Percentiles rank a stretch among this genome's conserved stretches.
Evolutionary conservation across 768 basidiomycete genomes (phyloP).

Genomic region (Rhizopogon vesiculosus): DNA sequence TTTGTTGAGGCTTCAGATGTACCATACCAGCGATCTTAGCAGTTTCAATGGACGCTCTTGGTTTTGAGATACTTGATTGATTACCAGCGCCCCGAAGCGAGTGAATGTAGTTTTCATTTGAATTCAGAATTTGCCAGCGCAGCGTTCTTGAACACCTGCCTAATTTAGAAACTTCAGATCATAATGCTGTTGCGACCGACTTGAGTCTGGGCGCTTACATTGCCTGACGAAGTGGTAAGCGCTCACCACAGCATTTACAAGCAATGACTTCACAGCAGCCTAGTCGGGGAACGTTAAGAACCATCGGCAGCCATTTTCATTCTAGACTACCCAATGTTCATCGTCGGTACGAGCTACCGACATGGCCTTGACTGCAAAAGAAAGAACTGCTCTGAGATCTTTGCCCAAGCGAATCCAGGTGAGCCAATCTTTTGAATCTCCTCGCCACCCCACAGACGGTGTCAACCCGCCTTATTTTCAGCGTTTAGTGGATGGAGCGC

Average conservation of each 20-base stretch:
- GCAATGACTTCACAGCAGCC: neutral
- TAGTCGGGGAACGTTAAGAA: neutral
- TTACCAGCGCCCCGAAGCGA: too few relatives aligned
- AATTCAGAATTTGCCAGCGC: too few relatives aligned
- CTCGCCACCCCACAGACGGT: neutral
- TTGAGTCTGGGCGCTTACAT: too few relatives aligned
- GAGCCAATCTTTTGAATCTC: neutral
- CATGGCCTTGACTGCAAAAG: constrained; percentile 1
- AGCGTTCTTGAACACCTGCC: too few relatives aligned
- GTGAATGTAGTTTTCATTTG: too few relatives aligned
- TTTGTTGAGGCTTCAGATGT: neutral
- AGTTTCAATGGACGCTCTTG: neutral
- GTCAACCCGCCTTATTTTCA: neutral
- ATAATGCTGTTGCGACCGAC: too few relatives aligned
- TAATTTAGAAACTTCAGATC: too few relatives aligned
- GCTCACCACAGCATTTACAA: neutral
- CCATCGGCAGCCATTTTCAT: neutral
- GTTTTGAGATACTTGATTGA: neutral
- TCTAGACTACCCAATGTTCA: neutral
- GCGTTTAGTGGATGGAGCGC: neutral
- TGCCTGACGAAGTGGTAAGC: neutral
- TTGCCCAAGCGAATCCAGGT: neutral
- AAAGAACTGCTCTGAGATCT: neutral
- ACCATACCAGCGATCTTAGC: neutral
- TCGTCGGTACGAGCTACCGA: neutral